Base-by-base conservation (phyloP, 345 rosid species). In the Garcia nutans region DNA sequence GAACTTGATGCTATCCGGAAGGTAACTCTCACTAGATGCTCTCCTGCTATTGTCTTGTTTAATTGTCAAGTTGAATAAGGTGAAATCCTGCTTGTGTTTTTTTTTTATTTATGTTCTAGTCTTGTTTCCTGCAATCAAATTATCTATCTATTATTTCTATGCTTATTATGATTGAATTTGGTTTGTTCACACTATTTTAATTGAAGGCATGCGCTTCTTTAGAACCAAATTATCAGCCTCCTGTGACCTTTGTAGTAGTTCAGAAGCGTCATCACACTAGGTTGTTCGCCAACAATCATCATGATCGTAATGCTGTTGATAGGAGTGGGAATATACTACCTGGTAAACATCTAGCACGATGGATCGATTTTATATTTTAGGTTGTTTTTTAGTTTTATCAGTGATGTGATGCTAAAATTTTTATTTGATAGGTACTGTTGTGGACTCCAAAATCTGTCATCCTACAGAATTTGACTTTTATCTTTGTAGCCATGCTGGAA, bases 251-350 rank as follows among this genome's bases (percentile, higher is more conserved):
- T 84, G 97, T 93, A 59, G 99, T 96, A 75, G 99, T 96, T 78
- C 99, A 96, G 85, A 96, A 96, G 85, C 97, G 99, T 52, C 99
- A 93, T 72, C 99, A 96, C 85, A 96, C 99, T 6, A 89, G 99
- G 81, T 86, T 96, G 82, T 96, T 96, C 79, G 97, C 99, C 56
- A 88, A 89, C 71, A 84, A 92, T 77, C 98, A 96, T 70, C 68
- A 63, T 44, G 97, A 96, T 68, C 89, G 91, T 20, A 81, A 80
- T 74, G 78, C 97, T 24, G 92, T 93, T 58, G 99, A 93, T 82
- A 87, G 61, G 86, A 96, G 99, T 72, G 99, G 99, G 56, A 96
- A 96, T 76, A 89, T 96, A 65, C 83, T 96, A 74, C 99, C 99
- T 23, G 98, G 99, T 93, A 73, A 76, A 37, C 5, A 59, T 37